Percentiles rank a stretch among this genome's conserved stretches.
These are phyloP conservation scores for Fusarium neocosmosporiellum DNA, from an alignment of 2,329 filamentous ascomycete genomes.

Conservation along the genomic window DNA sequence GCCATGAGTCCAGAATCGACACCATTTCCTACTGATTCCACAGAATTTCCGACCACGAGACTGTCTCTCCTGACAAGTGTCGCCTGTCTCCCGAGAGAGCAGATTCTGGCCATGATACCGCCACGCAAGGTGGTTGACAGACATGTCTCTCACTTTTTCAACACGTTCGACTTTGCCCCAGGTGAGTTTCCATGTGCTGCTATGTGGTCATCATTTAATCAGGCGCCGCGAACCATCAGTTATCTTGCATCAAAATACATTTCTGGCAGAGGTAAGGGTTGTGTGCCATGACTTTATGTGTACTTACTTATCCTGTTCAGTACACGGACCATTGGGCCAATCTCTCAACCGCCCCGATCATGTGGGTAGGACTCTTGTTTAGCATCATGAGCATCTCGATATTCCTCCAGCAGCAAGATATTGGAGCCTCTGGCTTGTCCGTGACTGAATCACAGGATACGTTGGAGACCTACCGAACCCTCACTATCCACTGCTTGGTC, in stretches of 20 bases:
- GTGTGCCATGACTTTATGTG: not conserved
- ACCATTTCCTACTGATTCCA: not conserved
- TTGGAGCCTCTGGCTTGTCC: not conserved
- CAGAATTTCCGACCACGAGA: not conserved
- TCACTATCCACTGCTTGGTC: slow-evolving; percentile 33
- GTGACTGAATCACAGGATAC: not conserved
- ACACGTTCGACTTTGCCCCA: slow-evolving; percentile 26
- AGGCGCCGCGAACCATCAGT: not conserved
- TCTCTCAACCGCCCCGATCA: not conserved
- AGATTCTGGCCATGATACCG: slow-evolving; percentile 27
- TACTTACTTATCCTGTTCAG: not conserved
- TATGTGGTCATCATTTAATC: no score
- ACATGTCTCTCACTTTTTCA: slow-evolving; percentile 33
- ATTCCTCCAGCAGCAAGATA: slow-evolving; percentile 1
- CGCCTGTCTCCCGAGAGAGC: slow-evolving; percentile 3
- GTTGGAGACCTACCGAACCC: slow-evolving; percentile 22
- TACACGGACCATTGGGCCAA: not conserved
- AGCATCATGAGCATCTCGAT: slow-evolving; percentile 14
- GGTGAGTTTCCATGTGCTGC: not conserved
- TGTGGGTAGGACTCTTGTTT: slow-evolving; percentile 18
- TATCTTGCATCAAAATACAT: not conserved
- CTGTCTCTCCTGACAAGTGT: not conserved
- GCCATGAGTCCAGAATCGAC: not conserved
- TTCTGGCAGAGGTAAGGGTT: not conserved
- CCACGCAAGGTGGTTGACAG: slow-evolving; percentile 31